Evolutionary conservation across 371 early-diverging fungal genomes (phyloP), one percentile per base, ranked within the genome.

Genomic region (Mortierella sp.): DNA sequence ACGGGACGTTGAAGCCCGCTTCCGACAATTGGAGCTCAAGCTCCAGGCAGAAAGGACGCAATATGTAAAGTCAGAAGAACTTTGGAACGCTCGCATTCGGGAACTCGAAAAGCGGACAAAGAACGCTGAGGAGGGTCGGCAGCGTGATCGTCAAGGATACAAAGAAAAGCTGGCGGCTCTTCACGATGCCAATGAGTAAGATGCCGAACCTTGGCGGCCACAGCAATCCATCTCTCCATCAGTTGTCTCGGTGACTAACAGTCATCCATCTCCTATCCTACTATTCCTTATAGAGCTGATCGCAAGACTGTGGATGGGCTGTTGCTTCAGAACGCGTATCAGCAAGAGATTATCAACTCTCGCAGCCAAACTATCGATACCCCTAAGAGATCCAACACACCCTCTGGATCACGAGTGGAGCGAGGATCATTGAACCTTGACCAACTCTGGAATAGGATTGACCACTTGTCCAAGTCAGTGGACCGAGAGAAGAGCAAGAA

Each of bases 51-150:
- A 67, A 49, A 68, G 63, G 48, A 60, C 61, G 27, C 59, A 61
- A 18, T 43, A 39, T 8, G 28, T 63, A 31, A 53, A 70, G 24
- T 65, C 63, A 13, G 71, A 70, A 28, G 78, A 70, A 23, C 65
- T 66, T 13, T 78, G 78, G 78, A 78, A 78, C 30, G 78, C 70
- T 3, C 62, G 78, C 7, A 41, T 70, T 9, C 71, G 78, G 1
- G 71, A 78, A 38, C 46, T 78, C 27, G 70, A 76, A 50, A 76
- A 58, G 38, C 70, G 71, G 19, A 76, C 78, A 31, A 70, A 63
- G 43, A 70, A 65, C n/a, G 78, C 71, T 28, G 71, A 76, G n/a
- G 71, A 76, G 28, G 28, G 60, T 7, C 62, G 57, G 19, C 48
- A 59, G 26, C 66, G 67, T 13, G 69, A 74, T n/a, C 64, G 69